phyloP scores from a whole-genome alignment of 257 asterid genomes.

The Nyctanthes arbortristis region DNA sequence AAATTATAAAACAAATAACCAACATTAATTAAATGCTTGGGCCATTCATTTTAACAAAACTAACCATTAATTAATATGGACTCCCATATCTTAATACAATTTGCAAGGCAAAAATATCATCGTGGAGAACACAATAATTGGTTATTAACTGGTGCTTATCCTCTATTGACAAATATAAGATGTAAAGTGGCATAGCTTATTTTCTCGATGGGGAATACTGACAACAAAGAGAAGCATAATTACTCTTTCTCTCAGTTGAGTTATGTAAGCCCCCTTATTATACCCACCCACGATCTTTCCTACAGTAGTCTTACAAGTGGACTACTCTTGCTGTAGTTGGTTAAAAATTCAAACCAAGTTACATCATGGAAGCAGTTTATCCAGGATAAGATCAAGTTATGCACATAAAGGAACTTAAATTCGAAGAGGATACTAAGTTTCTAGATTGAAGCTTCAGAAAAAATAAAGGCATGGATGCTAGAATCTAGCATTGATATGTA shows the following conservation, averaged over 20 bases:
- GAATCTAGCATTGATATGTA: neutral
- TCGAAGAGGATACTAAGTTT: neutral
- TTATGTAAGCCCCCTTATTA: neutral
- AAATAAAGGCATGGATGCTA: neutral
- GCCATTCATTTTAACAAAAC: too few relatives aligned
- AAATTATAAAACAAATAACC: too few relatives aligned
- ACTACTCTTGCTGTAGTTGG: neutral
- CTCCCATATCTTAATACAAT: too few relatives aligned
- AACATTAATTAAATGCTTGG: too few relatives aligned
- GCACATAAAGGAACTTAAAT: neutral
- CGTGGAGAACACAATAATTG: neutral
- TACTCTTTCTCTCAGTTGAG: neutral
- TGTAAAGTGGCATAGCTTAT: neutral
- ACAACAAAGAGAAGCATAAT: neutral
- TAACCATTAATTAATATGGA: too few relatives aligned
- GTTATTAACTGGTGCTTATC: neutral
- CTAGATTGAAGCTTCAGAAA: neutral
- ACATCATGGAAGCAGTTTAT: neutral
- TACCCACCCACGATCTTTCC: neutral
- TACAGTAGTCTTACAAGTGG: neutral
- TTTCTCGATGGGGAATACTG: neutral
- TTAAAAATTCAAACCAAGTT: neutral
- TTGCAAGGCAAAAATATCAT: neutral
- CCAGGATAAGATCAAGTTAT: neutral
- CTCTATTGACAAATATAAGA: neutral